Percentiles rank a stretch among this genome's conserved stretches.
Conservation (phyloP, 1,139 yeast genomes). For the Kluyveromyces sp. region DNA sequence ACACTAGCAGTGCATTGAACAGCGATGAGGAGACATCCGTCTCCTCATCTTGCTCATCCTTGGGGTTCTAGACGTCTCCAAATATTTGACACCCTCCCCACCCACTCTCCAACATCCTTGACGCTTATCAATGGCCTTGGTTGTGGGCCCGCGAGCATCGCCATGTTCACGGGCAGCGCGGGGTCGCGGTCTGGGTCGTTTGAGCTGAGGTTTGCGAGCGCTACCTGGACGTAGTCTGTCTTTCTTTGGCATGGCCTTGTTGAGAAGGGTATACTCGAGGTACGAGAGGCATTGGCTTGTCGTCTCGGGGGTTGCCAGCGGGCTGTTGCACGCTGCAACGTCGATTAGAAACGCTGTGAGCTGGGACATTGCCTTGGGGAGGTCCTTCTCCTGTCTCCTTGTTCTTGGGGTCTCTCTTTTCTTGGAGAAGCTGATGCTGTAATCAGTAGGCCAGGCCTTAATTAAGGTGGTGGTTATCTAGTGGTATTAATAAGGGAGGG, state of each 20-base stretch:
- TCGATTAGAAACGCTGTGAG: slow-evolving; percentile 1
- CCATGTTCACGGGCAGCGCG: slow-evolving; percentile 7
- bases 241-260: slow-evolving; percentile 24
- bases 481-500: too few relatives aligned
- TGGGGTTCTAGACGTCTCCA: slow-evolving; percentile 23
- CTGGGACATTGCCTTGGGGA: neutral
- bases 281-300: slow-evolving; percentile 10
- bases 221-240: slow-evolving; percentile 27
- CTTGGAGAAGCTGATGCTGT: too few relatives aligned
- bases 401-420: too few relatives aligned
- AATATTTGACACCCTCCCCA: neutral
- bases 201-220: slow-evolving; percentile 13
- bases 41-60: slow-evolving; percentile 22
- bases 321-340: slow-evolving; percentile 1
- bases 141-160: slow-evolving; percentile 1
- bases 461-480: too few relatives aligned
- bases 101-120: slow-evolving; percentile 2
- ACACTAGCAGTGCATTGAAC: neutral
- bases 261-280: slow-evolving; percentile 21
- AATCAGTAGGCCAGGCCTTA: too few relatives aligned
- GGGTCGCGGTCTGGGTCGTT: slow-evolving; percentile 24
- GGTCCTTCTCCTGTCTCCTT: neutral
- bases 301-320: too few relatives aligned
- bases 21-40: neutral
- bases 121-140: slow-evolving; percentile 2